Percentiles rank a stretch among this genome's conserved stretches.
Conservation (phyloP, 1,284 basidiomycete genomes). For the Microbotryum silenes-acaulis region DNA sequence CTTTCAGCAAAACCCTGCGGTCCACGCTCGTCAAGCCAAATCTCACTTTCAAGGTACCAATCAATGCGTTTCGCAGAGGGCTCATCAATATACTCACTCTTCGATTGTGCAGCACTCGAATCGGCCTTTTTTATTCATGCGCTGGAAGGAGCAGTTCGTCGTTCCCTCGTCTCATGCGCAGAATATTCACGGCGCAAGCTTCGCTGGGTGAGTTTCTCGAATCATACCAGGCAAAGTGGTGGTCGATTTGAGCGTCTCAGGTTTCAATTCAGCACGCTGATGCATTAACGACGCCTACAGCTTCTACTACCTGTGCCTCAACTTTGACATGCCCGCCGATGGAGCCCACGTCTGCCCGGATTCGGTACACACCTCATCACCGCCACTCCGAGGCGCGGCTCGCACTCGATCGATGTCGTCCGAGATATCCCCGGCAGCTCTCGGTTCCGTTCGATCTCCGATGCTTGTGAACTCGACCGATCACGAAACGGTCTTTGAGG, state of each 20-base stretch:
- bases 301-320: conserved; percentile 75
- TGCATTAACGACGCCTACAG: too few relatives aligned
- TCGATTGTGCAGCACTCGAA: conserved; percentile 7
- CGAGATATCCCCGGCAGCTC: too few relatives aligned
- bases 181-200: conserved; percentile 90
- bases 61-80: background rate
- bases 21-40: conserved; percentile 65
- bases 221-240: too few relatives aligned
- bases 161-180: conserved; percentile 72
- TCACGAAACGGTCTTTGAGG: too few relatives aligned
- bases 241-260: too few relatives aligned
- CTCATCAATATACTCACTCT: background rate
- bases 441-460: too few relatives aligned
- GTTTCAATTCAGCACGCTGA: too few relatives aligned
- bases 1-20: conserved; percentile 56
- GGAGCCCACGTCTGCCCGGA: too few relatives aligned
- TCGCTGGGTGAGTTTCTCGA: conserved; percentile 54
- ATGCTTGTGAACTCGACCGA: too few relatives aligned
- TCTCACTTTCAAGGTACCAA: conserved; percentile 22
- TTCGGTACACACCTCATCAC: too few relatives aligned
- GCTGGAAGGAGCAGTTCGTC: conserved; percentile 93
- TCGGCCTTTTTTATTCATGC: conserved; percentile 61
- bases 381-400: too few relatives aligned
- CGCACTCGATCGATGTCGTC: too few relatives aligned
- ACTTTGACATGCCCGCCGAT: conserved; percentile 50